A percentile compares a stretch with the other conserved stretches of the same genome.
These are phyloP conservation scores for Solanum gracilifrons DNA, from an alignment of 257 asterid genomes.

Conservation along the genomic window DNA sequence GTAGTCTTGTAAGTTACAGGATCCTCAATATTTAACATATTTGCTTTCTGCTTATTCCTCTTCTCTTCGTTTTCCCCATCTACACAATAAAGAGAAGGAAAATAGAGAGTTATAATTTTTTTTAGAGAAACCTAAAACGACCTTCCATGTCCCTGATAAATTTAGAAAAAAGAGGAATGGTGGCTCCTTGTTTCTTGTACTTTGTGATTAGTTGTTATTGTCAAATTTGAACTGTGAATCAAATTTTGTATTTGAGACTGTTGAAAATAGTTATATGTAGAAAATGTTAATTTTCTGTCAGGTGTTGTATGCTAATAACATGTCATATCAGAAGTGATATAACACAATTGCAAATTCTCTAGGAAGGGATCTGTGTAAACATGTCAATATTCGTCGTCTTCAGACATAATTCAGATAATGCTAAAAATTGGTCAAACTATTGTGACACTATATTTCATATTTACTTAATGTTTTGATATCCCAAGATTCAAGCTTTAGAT, in stretches of 20 bases:
- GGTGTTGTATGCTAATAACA: neutral
- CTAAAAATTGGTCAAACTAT: neutral
- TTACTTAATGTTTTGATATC: neutral
- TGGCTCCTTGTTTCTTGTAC: neutral
- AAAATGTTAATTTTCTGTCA: neutral
- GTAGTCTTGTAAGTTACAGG: constrained; percentile 64
- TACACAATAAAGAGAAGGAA: neutral
- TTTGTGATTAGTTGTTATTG: neutral
- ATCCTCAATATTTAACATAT: neutral
- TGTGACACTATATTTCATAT: neutral
- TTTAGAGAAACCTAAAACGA: neutral
- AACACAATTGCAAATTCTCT: neutral
- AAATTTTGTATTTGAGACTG: neutral
- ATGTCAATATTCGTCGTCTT: neutral
- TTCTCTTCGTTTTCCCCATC: neutral
- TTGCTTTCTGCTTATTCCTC: neutral
- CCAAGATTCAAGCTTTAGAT: neutral
- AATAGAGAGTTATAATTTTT: neutral
- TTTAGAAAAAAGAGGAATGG: neutral
- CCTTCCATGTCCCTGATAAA: neutral
- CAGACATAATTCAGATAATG: neutral
- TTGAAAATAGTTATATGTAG: neutral
- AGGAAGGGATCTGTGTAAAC: neutral
- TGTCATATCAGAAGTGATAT: neutral
- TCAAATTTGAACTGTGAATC: neutral